Base-by-base conservation (phyloP, 495 filamentous ascomycete genomes). In the Penicillium dipodomyicola region DNA sequence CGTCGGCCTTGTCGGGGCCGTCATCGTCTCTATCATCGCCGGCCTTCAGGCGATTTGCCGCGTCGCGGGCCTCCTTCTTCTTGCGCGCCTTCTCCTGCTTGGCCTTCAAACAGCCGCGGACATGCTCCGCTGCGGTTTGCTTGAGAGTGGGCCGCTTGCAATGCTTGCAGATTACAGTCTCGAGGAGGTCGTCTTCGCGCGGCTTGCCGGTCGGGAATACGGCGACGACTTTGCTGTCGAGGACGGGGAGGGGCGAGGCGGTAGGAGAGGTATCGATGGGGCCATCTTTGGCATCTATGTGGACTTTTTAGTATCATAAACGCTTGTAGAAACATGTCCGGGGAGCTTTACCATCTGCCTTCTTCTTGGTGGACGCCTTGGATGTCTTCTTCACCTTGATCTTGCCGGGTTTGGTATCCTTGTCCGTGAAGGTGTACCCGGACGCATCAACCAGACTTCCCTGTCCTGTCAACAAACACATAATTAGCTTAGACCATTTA, bases 51-150 rank as follows among this genome's bases (percentile, higher is more conserved):
- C 84, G 80, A 52, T 87, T 87, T n/a, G 80, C 80, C 37, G 83
- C 81, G 48, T 87, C 86, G 35, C 83, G 80, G 7, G 86, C 87
- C 60, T 91, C 89, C 45, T 90, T 87, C 49, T 85, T 85, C 64
- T 87, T 87, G 65, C 92, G 89, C 70, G 90, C 89, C 55, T 87
- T 85, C 68, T 88, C 87, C 11, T 85, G 85, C 70, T 92, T 93
- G n/a, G 83, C 83, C 54, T 82, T 84, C 57, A 90, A 69, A 56
- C 90, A 95, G 11, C 79, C 76, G 19, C 81, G 80, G 50, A 89
- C 82, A 67, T 95, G 90, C 0, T 82, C 81, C 29, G 77, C 80
- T 4, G 82, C 82, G 5, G 77, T 80, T 6, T 77, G 75, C 58
- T 83, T 84, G 33, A 88, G 73, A 15, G 91, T 72, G 4, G 82